phyloP scores from a whole-genome alignment of 2,329 filamentous ascomycete species.

The Plectosphaerella cucumerina region DNA sequence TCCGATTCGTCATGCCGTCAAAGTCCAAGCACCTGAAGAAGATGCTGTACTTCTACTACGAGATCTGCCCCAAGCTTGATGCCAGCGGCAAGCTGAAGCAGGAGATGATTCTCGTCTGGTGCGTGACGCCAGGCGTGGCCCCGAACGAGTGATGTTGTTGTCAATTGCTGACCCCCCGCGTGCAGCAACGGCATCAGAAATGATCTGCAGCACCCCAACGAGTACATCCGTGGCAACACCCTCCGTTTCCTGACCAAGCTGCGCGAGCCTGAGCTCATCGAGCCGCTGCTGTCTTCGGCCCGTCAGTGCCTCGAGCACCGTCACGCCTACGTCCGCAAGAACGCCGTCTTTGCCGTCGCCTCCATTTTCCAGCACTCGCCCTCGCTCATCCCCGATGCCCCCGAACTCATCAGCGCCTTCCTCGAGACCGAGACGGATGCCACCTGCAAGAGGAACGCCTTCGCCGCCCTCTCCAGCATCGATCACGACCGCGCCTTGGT shows the following conservation, averaged over 20 bases:
- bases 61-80: constrained; percentile 96
- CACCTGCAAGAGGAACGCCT: constrained; percentile 97
- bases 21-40: constrained; percentile 97
- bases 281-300: constrained; percentile 89
- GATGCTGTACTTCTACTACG: constrained; percentile 98
- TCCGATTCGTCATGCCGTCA: constrained; percentile 98
- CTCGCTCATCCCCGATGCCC: constrained; percentile 87
- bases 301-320: constrained; percentile 91
- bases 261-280: constrained; percentile 90
- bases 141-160: too few species aligned
- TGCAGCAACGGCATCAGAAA: constrained; percentile 97
- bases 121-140: constrained; percentile 20
- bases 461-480: constrained; percentile 84
- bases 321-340: constrained; percentile 97
- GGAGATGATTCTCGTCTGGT: constrained; percentile 99
- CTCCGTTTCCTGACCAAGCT: constrained; percentile 96
- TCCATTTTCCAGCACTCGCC: constrained; percentile 91
- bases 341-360: constrained; percentile 90
- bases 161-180: too few species aligned
- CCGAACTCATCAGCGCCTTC: constrained; percentile 87
- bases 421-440: constrained; percentile 86
- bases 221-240: constrained; percentile 98
- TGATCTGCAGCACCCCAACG: constrained; percentile 94
- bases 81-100: constrained; percentile 92
- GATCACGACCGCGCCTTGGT: constrained; percentile 89